phyloP scores from a whole-genome alignment of 129 eudicot species.

The Ambrosia artemisiifolia region DNA sequence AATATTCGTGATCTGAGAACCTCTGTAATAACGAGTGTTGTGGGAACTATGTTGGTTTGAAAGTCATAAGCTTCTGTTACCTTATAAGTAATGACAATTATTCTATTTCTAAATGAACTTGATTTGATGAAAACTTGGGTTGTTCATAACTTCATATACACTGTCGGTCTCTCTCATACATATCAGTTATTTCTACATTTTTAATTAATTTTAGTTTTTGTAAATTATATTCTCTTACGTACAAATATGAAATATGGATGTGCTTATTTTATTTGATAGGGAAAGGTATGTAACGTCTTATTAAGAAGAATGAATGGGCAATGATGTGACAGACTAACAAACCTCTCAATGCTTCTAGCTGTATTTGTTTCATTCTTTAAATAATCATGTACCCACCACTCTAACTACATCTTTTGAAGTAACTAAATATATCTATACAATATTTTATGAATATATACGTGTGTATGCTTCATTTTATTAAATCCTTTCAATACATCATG shows the following conservation, averaged over 20 bases:
- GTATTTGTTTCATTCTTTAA: constrained; percentile 23
- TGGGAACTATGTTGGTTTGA: constrained; percentile 21
- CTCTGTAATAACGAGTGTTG: constrained; percentile 26
- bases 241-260: background rate
- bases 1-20: constrained; percentile 19
- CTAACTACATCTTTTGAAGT: background rate
- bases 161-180: too few species aligned
- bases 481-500: background rate
- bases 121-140: too few species aligned
- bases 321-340: constrained; percentile 28
- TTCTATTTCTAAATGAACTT: too few species aligned
- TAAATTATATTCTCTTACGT: background rate
- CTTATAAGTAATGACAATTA: background rate
- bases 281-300: constrained; percentile 25
- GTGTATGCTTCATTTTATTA: background rate
- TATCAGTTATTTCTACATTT: background rate
- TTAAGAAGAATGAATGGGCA: constrained; percentile 20
- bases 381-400: constrained; percentile 18
- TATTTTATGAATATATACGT: background rate
- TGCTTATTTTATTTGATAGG: background rate
- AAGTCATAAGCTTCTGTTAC: constrained; percentile 11
- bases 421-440: background rate
- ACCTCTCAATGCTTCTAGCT: constrained; percentile 20
- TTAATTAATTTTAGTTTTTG: background rate
- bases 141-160: background rate